A percentile compares a stretch with the other conserved stretches of the same genome.
Evolutionary conservation across 257 asterid species (phyloP).

Genomic region (Anisodus tanguticus): DNA sequence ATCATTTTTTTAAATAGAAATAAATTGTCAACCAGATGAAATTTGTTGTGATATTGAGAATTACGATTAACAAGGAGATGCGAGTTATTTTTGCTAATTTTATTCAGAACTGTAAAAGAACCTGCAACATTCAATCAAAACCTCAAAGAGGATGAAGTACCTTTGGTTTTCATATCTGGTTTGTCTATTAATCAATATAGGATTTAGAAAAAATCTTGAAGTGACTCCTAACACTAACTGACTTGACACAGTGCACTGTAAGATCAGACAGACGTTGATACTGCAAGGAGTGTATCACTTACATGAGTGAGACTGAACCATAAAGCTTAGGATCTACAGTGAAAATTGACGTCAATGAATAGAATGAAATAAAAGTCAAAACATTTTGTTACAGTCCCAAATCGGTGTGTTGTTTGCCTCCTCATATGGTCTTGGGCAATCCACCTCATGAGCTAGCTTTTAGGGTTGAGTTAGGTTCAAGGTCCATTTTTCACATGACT

Average conservation of each 20-base stretch:
- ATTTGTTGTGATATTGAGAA: not conserved
- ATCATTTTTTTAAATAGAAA: not conserved
- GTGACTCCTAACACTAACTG: not conserved
- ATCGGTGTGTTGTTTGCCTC: not conserved
- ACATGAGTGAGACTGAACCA: conserved; percentile 1
- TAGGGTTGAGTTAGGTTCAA: not conserved
- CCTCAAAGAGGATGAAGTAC: not conserved
- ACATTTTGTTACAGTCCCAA: not conserved
- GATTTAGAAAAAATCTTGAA: not conserved
- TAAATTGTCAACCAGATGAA: conserved; percentile 12
- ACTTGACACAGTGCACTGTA: not conserved
- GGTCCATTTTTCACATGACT: not conserved
- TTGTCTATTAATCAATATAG: not conserved
- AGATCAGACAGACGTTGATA: conserved; percentile 4
- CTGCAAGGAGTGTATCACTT: not conserved
- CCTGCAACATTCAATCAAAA: not conserved
- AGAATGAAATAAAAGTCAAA: conserved; percentile 5
- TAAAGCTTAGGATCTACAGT: not conserved
- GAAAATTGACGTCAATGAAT: not conserved
- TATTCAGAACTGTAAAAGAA: not conserved
- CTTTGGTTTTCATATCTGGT: not conserved
- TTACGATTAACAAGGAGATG: not conserved
- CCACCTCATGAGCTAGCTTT: not conserved
- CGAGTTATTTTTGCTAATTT: conserved; percentile 18
- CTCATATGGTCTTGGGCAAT: not conserved